Conservation (phyloP, 257 asterid species). For the Penstemon barbatus region DNA sequence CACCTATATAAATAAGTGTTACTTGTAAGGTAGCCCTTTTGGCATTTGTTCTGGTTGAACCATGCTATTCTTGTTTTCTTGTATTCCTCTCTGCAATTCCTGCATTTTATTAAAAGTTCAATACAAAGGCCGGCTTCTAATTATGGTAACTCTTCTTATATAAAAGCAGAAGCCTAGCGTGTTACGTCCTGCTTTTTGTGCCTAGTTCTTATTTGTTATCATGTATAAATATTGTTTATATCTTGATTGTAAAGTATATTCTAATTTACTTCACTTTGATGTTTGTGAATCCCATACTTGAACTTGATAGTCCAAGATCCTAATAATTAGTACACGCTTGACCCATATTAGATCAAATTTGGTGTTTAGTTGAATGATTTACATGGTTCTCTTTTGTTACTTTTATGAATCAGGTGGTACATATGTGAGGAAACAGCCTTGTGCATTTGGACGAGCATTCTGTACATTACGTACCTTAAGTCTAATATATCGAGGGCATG, state of each 20-base stretch:
- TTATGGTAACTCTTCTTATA: neutral
- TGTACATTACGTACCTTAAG: constrained; percentile 72
- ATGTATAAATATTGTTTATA: neutral
- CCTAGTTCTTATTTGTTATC: neutral
- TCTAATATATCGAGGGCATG: constrained; percentile 72
- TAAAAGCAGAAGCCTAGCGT: neutral
- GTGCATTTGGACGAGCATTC: constrained; percentile 81
- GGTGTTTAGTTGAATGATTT: constrained; percentile 19
- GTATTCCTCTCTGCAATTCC: too few relatives aligned
- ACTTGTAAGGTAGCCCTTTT: too few relatives aligned
- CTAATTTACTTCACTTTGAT: too few relatives aligned
- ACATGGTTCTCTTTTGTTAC: constrained; percentile 20
- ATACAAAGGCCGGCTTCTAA: neutral
- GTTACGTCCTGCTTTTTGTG: neutral
- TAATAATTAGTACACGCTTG: constrained; percentile 18
- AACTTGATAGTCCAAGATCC: neutral
- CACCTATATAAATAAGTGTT: too few relatives aligned
- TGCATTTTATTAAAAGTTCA: too few relatives aligned
- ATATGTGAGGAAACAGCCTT: constrained; percentile 80
- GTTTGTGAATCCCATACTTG: constrained; percentile 7
- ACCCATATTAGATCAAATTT: constrained; percentile 7
- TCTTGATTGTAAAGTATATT: neutral
- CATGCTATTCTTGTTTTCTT: too few relatives aligned
- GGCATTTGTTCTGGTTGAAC: too few relatives aligned
- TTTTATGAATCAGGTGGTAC: constrained; percentile 75